phyloP scores from a whole-genome alignment of 257 asterid species.

The Solanum piurae region DNA sequence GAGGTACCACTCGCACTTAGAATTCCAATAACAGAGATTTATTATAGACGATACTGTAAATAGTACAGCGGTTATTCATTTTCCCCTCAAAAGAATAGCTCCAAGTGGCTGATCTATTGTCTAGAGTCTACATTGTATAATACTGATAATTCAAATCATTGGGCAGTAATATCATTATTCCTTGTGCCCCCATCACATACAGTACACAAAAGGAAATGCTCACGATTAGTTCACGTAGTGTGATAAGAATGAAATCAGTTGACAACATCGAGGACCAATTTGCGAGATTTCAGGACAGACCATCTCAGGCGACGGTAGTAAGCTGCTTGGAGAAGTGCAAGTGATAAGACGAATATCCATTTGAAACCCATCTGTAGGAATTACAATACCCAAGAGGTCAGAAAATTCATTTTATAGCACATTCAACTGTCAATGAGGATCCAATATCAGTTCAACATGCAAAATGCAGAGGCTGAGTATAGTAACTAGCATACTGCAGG shows the following conservation, averaged over 20 bases:
- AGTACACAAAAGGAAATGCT: not conserved
- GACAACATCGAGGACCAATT: conserved; percentile 58
- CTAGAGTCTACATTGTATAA: not conserved
- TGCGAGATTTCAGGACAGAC: conserved; percentile 59
- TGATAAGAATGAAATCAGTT: conserved; percentile 20
- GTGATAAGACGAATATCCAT: conserved; percentile 56
- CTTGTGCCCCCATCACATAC: not conserved
- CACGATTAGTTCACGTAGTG: not conserved
- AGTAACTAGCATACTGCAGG: not conserved
- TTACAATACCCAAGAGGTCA: not conserved
- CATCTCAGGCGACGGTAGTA: conserved; percentile 53
- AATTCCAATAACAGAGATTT: not conserved
- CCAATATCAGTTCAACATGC: not conserved
- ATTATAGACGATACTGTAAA: not conserved
- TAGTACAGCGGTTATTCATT: not conserved
- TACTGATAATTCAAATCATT: not conserved
- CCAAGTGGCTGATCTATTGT: not conserved
- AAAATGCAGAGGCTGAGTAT: not conserved
- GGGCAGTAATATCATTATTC: not conserved
- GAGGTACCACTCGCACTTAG: not conserved
- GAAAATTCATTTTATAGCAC: not conserved
- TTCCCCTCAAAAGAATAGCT: not conserved
- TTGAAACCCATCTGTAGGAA: conserved; percentile 59
- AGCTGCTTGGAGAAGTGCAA: conserved; percentile 61
- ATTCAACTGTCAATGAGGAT: not conserved